phyloP scores from a whole-genome alignment of 129 eudicot genomes.

The Chrysanthemum lavandulifolium region DNA sequence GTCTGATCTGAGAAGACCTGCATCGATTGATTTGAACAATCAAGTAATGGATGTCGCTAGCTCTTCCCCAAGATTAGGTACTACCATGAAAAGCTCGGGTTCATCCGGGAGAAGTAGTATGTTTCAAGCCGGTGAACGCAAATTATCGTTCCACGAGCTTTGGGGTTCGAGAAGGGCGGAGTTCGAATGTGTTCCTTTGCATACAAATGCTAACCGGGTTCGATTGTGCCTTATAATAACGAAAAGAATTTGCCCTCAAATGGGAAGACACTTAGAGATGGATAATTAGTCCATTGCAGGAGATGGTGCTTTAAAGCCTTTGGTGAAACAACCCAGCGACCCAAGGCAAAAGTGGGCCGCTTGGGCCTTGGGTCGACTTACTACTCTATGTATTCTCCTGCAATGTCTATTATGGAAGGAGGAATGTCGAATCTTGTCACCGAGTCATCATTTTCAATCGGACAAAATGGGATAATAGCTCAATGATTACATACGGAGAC shows the following conservation, averaged over 20 bases:
- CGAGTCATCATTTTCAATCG: constrained; percentile 53
- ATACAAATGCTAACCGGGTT: constrained; percentile 39
- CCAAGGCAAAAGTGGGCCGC: constrained; percentile 89
- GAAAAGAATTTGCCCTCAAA: constrained; percentile 82
- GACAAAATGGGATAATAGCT: constrained; percentile 35
- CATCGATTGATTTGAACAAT: constrained; percentile 69
- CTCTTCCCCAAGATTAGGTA: constrained; percentile 65
- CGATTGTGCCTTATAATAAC: constrained; percentile 49
- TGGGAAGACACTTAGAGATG: too few species aligned
- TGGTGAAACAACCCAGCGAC: constrained; percentile 52
- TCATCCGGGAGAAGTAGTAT: constrained; percentile 33
- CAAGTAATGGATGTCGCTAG: constrained; percentile 31
- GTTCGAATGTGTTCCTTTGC: constrained; percentile 80
- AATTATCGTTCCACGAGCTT: constrained; percentile 44
- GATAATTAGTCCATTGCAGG: constrained; percentile 73
- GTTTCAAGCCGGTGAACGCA: constrained; percentile 74
- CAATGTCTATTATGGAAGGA: constrained; percentile 48
- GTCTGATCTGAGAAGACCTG: constrained; percentile 65
- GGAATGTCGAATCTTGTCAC: constrained; percentile 35
- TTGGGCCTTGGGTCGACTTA: constrained; percentile 75
- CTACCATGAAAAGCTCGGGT: constrained; percentile 52
- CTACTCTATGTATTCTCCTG: constrained; percentile 64
- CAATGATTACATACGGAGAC: constrained; percentile 28
- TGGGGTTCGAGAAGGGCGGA: constrained; percentile 75
- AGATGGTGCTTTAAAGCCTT: constrained; percentile 43